Conservation (phyloP, 768 basidiomycete species). For the Podaxis carcinomalis region DNA sequence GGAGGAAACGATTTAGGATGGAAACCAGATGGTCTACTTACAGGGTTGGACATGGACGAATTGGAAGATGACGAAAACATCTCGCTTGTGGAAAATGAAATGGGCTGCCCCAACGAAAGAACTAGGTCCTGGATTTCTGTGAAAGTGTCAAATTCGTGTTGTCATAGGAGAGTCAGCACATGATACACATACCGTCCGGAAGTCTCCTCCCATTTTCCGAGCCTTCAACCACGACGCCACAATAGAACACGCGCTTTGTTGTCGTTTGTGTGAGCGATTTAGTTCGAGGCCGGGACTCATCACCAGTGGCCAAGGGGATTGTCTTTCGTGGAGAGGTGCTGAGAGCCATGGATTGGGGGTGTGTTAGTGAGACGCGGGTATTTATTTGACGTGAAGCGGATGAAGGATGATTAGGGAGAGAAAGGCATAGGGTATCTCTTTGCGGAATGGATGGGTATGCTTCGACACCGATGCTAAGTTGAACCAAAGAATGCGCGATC, state of each 20-base stretch:
- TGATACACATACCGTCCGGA: conserved; percentile 49
- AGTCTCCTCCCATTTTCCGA: conserved; percentile 67
- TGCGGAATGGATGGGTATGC: not conserved
- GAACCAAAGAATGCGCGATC: conserved; percentile 12
- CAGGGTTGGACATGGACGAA: conserved; percentile 28
- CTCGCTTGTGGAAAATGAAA: conserved; percentile 45
- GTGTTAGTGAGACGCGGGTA: not conserved
- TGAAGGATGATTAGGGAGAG: conserved; percentile 8
- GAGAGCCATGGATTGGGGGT: conserved; percentile 47
- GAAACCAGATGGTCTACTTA: conserved; percentile 27
- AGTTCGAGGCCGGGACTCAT: conserved; percentile 46
- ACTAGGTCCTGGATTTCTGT: conserved; percentile 78
- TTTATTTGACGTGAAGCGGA: conserved; percentile 5
- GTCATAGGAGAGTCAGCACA: conserved; percentile 10
- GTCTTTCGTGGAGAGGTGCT: conserved; percentile 69
- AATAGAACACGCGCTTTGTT: conserved; percentile 83
- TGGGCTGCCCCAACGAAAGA: conserved; percentile 67
- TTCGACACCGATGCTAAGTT: not conserved
- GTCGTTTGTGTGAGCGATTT: conserved; percentile 33
- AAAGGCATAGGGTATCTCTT: conserved; percentile 12
- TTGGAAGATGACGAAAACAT: conserved; percentile 41
- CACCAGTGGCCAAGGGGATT: conserved; percentile 68
- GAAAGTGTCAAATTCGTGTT: conserved; percentile 2
- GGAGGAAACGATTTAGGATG: not conserved
- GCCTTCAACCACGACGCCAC: conserved; percentile 86